Evolutionary conservation across 352 stramenopile species (phyloP), one percentile per base, ranked within the genome.

Genomic region (Phytophthora pseudosyringae): DNA sequence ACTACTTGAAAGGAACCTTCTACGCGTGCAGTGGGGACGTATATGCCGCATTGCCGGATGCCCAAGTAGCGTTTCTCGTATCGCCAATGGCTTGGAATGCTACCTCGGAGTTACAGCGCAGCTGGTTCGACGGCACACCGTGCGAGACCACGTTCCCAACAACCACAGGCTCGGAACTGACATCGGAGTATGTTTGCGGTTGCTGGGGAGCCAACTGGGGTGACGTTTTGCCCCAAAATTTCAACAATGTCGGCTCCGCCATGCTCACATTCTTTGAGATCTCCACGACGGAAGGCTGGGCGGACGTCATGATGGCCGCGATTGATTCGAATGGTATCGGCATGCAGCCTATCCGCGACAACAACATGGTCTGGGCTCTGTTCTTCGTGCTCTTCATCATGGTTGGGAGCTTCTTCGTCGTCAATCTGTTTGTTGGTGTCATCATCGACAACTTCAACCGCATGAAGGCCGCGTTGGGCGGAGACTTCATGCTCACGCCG

Each of bases 401-500:
- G 55, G 69, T 98, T 18, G 89, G 94, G 13, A 89, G 90, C 49
- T 98, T 97, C 59, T 98, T 98, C 51, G 88, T 98, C 4, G 89
- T 98, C 26, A 98, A 98, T 36, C 73, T 98, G 0, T 98, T 98
- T 56, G 86, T 98, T 0, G 94, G 94, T 7, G 89, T 98, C 7
- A 97, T 98, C 59, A 97, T 98, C 45, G 93, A 98, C 55, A 97
- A 97, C 52, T 98, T 98, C 59, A 97, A 97, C 45, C 78, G 86
- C 29, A 96, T 96, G 90, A 97, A 96, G 38, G 76, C 68, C 2
- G 75, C 80, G 2, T 52, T 96, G 4, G 86, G 85, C 5, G 86
- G 81, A 3, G 80, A 94, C 32, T 88, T 83, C 41, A 71, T 95
- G 60, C 76, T 98, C 48, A 98, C 93, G 3, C 80, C 90, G 2